A percentile compares a stretch with the other conserved stretches of the same genome.
These are phyloP conservation scores for Ceratocystis ficicola DNA, from an alignment of 2,329 filamentous ascomycete genomes.

Conservation along the genomic window DNA sequence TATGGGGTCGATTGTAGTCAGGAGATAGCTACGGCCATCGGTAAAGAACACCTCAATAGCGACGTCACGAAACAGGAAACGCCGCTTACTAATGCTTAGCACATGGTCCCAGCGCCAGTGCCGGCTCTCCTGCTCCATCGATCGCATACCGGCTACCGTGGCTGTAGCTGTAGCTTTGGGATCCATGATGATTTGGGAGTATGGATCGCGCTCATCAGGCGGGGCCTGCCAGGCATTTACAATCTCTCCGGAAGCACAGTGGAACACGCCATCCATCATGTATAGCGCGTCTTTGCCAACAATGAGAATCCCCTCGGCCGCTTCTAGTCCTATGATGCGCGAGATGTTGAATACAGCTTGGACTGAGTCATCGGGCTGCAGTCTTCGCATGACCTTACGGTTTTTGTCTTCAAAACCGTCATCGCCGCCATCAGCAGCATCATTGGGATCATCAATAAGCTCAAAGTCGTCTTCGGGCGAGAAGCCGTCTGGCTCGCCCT, in stretches of 20 bases:
- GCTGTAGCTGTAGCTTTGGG: constrained; percentile 16
- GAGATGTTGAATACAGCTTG: constrained; percentile 93
- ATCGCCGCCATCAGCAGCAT: constrained; percentile 59
- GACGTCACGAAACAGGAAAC: constrained; percentile 90
- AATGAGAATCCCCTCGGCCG: constrained; percentile 84
- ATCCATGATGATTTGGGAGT: constrained; percentile 83
- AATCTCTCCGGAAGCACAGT: constrained; percentile 88
- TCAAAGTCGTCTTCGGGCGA: constrained; percentile 81
- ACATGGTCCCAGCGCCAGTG: constrained; percentile 93
- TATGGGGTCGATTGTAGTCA: constrained; percentile 66
- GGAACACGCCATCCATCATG: constrained; percentile 92
- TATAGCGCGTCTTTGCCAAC: constrained; percentile 86
- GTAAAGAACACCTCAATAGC: constrained; percentile 97
- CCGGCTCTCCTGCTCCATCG: constrained; percentile 64
- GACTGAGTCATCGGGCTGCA: constrained; percentile 82
- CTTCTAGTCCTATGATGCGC: constrained; percentile 83
- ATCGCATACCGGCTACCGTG: constrained; percentile 23
- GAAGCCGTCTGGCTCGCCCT: constrained; percentile 1
- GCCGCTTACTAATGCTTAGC: constrained; percentile 87
- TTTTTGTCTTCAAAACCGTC: constrained; percentile 88
- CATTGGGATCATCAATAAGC: constrained; percentile 84
- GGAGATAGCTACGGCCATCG: constrained; percentile 84
- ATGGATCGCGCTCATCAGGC: constrained; percentile 82
- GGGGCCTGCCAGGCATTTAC: constrained; percentile 94
- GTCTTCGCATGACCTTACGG: constrained; percentile 86